Conservation (phyloP, 345 rosid genomes). For the Eucalyptus leucophloia region DNA sequence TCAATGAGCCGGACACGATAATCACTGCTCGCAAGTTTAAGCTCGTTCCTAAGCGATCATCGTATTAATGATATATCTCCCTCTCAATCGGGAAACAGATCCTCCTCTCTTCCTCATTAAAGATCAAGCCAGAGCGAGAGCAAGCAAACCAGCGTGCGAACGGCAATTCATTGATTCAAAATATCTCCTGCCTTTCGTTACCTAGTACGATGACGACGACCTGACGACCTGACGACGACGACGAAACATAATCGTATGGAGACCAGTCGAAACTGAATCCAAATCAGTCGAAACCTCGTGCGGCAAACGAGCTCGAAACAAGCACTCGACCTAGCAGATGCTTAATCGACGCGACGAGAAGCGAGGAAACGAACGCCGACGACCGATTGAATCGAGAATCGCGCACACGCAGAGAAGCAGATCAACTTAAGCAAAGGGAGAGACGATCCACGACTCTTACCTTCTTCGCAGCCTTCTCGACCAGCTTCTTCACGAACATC, state of each 20-base stretch:
- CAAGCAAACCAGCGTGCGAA: neutral
- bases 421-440: neutral
- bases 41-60: neutral
- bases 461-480: constrained; percentile 60
- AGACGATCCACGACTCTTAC: neutral
- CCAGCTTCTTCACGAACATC: constrained; percentile 57
- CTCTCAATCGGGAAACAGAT: neutral
- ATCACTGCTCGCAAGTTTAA: neutral
- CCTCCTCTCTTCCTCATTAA: neutral
- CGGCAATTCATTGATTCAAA: neutral
- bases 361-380: neutral
- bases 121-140: neutral
- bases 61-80: neutral
- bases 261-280: neutral
- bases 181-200: neutral
- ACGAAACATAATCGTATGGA: neutral
- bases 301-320: neutral
- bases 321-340: neutral
- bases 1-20: neutral
- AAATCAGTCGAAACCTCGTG: neutral
- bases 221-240: neutral
- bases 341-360: neutral
- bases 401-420: neutral
- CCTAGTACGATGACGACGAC: neutral
- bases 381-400: neutral